These are phyloP conservation scores for Fusarium buharicum DNA, from an alignment of 2,329 filamentous ascomycete genomes.

Conservation along the genomic window DNA sequence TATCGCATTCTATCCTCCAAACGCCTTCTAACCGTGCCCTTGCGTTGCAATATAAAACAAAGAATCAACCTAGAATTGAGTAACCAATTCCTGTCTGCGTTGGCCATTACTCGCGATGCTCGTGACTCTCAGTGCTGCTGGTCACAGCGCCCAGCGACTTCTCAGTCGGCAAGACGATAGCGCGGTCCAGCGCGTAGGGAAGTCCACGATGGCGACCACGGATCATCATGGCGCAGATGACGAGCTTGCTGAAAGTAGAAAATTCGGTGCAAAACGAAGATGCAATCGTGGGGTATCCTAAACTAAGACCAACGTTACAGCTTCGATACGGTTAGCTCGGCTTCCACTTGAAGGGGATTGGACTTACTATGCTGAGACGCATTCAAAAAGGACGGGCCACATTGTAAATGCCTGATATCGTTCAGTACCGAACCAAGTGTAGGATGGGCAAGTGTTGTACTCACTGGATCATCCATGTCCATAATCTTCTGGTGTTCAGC, in stretches of 20 bases:
- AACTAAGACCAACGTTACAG: constrained; percentile 51
- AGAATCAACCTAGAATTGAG: neutral
- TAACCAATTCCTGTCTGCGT: neutral
- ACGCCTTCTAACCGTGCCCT: constrained; percentile 10
- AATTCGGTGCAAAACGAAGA: constrained; percentile 49
- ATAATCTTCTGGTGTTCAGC: constrained; percentile 45
- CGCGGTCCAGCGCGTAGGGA: constrained; percentile 50
- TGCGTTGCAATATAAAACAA: constrained; percentile 14
- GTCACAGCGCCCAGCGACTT: constrained; percentile 30
- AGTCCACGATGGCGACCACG: constrained; percentile 52
- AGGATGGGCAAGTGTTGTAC: neutral
- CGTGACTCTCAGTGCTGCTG: constrained; percentile 13
- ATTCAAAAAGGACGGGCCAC: constrained; percentile 51
- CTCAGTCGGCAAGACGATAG: constrained; percentile 49
- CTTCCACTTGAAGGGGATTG: no score
- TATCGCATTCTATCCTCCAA: constrained; percentile 7
- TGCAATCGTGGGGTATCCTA: constrained; percentile 48
- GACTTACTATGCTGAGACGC: constrained; percentile 49
- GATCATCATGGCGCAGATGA: constrained; percentile 54
- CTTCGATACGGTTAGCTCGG: constrained; percentile 34
- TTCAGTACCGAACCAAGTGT: neutral
- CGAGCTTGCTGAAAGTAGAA: constrained; percentile 49
- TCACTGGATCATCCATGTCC: constrained; percentile 42
- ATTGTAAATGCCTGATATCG: constrained; percentile 43
- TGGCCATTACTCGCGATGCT: constrained; percentile 24